Percentiles rank a stretch among this genome's conserved stretches.
phyloP scores from a whole-genome alignment of 345 rosid species.

The Sonneratia caseolaris region DNA sequence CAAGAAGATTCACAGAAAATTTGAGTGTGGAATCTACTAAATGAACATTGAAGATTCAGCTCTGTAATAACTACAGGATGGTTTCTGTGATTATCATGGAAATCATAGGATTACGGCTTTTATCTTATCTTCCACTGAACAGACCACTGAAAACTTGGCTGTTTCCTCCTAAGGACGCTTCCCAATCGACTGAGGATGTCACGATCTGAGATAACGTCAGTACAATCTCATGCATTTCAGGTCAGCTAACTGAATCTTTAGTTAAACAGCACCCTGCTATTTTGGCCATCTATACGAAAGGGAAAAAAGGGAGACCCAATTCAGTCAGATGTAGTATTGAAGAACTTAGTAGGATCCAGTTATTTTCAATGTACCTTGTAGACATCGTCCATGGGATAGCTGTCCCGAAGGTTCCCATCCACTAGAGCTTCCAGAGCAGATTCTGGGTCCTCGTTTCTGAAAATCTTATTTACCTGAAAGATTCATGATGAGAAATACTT shows the following conservation, averaged over 20 bases:
- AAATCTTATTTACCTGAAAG: conserved; percentile 29
- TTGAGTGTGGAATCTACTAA: too few relatives aligned
- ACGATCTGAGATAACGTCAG: conserved; percentile 24
- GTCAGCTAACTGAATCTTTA: conserved; percentile 37
- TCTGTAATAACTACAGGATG: too few relatives aligned
- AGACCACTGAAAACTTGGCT: conserved; percentile 53
- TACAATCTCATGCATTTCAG: conserved; percentile 47
- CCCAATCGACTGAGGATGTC: conserved; percentile 46
- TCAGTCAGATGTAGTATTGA: not conserved
- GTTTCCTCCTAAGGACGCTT: conserved; percentile 49
- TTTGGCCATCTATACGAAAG: conserved; percentile 40
- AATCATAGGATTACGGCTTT: not conserved
- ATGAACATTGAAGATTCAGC: too few relatives aligned
- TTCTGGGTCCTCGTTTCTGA: conserved; percentile 31
- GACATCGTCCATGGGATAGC: conserved; percentile 38
- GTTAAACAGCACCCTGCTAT: conserved; percentile 43
- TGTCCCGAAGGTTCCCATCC: conserved; percentile 34
- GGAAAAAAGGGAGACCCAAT: not conserved
- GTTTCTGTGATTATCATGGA: not conserved
- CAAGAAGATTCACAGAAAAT: too few relatives aligned
- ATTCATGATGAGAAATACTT: not conserved
- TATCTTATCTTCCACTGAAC: conserved; percentile 36
- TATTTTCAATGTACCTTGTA: conserved; percentile 28
- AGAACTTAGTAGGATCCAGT: not conserved
- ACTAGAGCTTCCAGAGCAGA: conserved; percentile 30